A percentile compares a stretch with the other conserved stretches of the same genome.
phyloP scores from a whole-genome alignment of 441 rosid species.

The Erodium chrysanthum region DNA sequence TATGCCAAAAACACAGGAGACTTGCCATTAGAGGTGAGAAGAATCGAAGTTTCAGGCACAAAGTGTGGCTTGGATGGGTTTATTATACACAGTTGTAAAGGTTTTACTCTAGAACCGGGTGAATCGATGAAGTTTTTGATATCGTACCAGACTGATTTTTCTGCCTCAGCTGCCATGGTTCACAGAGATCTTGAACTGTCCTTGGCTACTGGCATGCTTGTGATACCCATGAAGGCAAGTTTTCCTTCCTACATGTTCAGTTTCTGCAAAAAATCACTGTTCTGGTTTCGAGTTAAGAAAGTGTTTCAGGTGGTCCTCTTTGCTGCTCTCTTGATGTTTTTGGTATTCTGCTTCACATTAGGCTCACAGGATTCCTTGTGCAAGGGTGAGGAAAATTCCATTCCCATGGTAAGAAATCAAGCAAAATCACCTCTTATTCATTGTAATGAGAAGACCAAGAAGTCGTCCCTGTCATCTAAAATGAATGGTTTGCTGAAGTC shows the following conservation, averaged over 20 bases:
- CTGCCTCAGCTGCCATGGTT: constrained; percentile 35
- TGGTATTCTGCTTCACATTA: constrained; percentile 37
- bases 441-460: constrained; percentile 21
- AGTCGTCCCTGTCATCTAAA: constrained; percentile 30
- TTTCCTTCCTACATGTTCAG: constrained; percentile 46
- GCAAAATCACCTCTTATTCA: constrained; percentile 28
- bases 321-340: constrained; percentile 32
- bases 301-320: constrained; percentile 33
- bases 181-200: constrained; percentile 48
- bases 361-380: constrained; percentile 30
- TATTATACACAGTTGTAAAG: constrained; percentile 41
- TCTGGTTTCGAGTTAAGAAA: constrained; percentile 56
- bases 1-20: constrained; percentile 55
- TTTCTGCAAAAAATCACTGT: constrained; percentile 49
- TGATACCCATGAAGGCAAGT: constrained; percentile 65
- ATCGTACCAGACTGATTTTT: constrained; percentile 47
- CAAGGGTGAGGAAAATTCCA: constrained; percentile 33
- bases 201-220: constrained; percentile 47
- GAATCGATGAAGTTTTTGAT: constrained; percentile 50
- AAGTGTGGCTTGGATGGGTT: constrained; percentile 48
- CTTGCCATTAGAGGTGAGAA: constrained; percentile 47
- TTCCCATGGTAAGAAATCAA: constrained; percentile 16
- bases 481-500: constrained; percentile 35
- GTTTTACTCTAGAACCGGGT: constrained; percentile 52
- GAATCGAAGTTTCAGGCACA: constrained; percentile 49